phyloP scores from a whole-genome alignment of 2,329 filamentous ascomycete genomes.

The Tolypocladium endophyticum region DNA sequence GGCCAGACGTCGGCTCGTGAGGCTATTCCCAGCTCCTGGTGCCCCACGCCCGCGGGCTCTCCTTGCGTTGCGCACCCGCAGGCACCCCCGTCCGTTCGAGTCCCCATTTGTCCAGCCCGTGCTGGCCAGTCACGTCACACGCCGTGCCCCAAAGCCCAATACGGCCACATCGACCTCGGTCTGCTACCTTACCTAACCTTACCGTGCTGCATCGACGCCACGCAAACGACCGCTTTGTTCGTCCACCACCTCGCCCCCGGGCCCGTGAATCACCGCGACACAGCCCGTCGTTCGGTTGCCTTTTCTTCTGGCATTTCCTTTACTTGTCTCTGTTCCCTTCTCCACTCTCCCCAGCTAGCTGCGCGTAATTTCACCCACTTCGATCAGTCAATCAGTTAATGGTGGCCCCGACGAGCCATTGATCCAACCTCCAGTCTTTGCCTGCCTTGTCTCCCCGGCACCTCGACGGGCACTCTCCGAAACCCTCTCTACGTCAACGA shows the following conservation, averaged over 20 bases:
- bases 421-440: background rate
- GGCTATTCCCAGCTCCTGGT: slow-evolving; percentile 26
- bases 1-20: slow-evolving; percentile 18
- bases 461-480: background rate
- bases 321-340: background rate
- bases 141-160: background rate
- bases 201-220: background rate
- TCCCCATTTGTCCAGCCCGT: slow-evolving; percentile 3
- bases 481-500: background rate
- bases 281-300: background rate
- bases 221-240: background rate
- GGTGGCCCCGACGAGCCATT: background rate
- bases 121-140: slow-evolving; percentile 13
- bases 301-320: background rate
- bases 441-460: background rate
- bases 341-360: background rate
- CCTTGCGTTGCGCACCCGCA: slow-evolving; percentile 3
- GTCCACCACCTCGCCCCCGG: background rate
- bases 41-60: slow-evolving; percentile 4
- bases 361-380: background rate
- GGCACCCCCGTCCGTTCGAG: slow-evolving; percentile 1
- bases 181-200: background rate
- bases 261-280: background rate
- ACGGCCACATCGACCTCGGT: background rate
- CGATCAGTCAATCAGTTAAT: background rate